A percentile compares a stretch with the other conserved stretches of the same genome.
These are phyloP conservation scores for Boletus fagicola DNA, from an alignment of 768 basidiomycete species.

Conservation along the genomic window DNA sequence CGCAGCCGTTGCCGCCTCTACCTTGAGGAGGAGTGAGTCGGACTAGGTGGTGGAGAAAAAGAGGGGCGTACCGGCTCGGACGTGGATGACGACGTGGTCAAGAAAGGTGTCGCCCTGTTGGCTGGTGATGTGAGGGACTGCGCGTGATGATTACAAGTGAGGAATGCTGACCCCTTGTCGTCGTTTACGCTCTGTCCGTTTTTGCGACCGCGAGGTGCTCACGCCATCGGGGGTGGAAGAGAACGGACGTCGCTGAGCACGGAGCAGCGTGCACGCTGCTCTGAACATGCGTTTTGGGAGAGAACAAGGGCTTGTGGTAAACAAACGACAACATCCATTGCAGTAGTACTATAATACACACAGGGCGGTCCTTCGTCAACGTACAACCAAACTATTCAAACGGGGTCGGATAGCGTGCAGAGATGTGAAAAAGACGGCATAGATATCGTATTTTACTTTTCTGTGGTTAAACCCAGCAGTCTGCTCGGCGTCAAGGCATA, in stretches of 20 bases:
- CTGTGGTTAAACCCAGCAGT: slow-evolving; percentile 21
- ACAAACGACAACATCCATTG: slow-evolving; percentile 10
- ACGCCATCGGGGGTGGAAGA: neutral
- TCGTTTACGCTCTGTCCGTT: slow-evolving; percentile 74
- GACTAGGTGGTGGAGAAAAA: neutral
- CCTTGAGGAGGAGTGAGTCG: slow-evolving; percentile 42
- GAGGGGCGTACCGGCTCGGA: slow-evolving; percentile 61
- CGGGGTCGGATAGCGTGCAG: neutral
- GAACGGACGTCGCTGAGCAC: neutral
- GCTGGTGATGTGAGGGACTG: slow-evolving; percentile 9
- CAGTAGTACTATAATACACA: slow-evolving; percentile 1
- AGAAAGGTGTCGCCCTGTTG: slow-evolving; percentile 73
- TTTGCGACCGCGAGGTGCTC: slow-evolving; percentile 30
- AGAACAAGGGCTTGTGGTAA: neutral
- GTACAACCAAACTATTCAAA: neutral
- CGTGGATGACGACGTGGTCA: slow-evolving; percentile 76
- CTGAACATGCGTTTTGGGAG: slow-evolving; percentile 18
- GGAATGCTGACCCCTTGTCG: slow-evolving; percentile 55
- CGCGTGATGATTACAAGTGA: neutral
- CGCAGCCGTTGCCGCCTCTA: slow-evolving; percentile 86
- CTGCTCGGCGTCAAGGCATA: slow-evolving; percentile 29
- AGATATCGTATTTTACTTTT: slow-evolving; percentile 4
- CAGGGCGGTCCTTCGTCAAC: slow-evolving; percentile 1
- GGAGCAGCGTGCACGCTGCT: neutral
- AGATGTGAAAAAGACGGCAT: neutral